Base-by-base conservation (phyloP, 2,329 filamentous ascomycete species). In the Balansia obtecta region DNA sequence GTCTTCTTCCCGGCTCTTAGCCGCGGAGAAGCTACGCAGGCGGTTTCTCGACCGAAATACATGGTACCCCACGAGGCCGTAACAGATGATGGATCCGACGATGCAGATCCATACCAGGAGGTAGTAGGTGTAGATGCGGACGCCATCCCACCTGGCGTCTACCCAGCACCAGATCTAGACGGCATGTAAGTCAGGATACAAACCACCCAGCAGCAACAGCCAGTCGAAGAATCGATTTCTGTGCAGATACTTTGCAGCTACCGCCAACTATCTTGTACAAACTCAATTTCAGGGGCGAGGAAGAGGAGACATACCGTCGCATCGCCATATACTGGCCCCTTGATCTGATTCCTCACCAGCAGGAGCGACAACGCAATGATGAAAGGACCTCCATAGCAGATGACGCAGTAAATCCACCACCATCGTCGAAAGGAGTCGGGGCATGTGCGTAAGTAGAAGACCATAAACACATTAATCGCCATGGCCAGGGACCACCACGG, bases 401-500 rank as follows among this genome's bases (percentile, higher is more conserved):
- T 67, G 1, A 82, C 48, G 38, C 82, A 74, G 62, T 91, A 91
- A 46, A 81, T 73, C 75, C 83, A 86, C 59, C 83, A 77, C 63
- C 85, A 85, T 45, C 76, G 76, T n/a, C 77, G 75, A 60, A 89
- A 88, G 48, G 85, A 82, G 8, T 82, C 83, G 0, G 77, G 76
- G 45, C 71, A 78, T 45, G 74, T 72, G n/a, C 74, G 71, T 56
- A 74, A 75, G 65, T 80, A 81, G 62, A 81, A 81, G 52, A 81
- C 77, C 48, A 90, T 74, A 58, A 85, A 86, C 54, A 91, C 86
- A 60, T 91, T 93, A 61, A 84, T 73, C 3, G 86, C 85, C 86
- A 93, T 91, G 55, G 84, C 84, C 49, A 89, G 77, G 0, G 85
- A 86, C 85, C 83, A 89, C 68, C 85, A 76, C 0, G 83, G 80